These are phyloP conservation scores for Candida sanyaensis DNA, from an alignment of 1,139 yeast species.

Conservation along the genomic window DNA sequence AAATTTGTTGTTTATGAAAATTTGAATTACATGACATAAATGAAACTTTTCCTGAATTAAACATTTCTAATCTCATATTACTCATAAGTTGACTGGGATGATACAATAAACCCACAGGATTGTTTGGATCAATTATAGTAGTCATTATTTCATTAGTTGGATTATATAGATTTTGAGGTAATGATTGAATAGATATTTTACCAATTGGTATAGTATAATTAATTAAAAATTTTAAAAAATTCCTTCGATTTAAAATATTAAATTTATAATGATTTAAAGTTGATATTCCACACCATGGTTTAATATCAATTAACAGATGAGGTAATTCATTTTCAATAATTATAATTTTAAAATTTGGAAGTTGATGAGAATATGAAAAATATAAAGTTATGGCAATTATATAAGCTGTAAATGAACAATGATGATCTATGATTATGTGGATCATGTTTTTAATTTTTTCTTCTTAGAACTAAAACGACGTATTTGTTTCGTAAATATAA, in stretches of 20 bases:
- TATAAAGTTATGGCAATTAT: constrained; percentile 19
- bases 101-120: constrained; percentile 15
- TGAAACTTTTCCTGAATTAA: constrained; percentile 11
- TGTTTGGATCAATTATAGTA: neutral
- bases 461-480: too few relatives aligned
- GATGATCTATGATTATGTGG: constrained; percentile 14
- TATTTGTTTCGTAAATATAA: too few relatives aligned
- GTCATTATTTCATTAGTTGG: constrained; percentile 3
- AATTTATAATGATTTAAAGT: constrained; percentile 17
- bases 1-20: neutral
- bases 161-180: neutral
- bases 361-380: constrained; percentile 5
- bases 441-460: neutral
- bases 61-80: constrained; percentile 10
- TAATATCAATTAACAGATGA: constrained; percentile 2
- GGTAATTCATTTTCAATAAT: constrained; percentile 9
- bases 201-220: constrained; percentile 2
- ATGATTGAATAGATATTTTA: neutral
- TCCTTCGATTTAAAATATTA: neutral
- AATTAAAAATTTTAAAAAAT: neutral
- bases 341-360: constrained; percentile 12
- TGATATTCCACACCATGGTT: constrained; percentile 29
- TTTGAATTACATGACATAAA: constrained; percentile 8
- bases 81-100: constrained; percentile 17
- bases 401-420: constrained; percentile 18